Percentiles rank a stretch among this genome's conserved stretches.
phyloP scores from a whole-genome alignment of 1,284 basidiomycete species.

The Stereum hirsutum region DNA sequence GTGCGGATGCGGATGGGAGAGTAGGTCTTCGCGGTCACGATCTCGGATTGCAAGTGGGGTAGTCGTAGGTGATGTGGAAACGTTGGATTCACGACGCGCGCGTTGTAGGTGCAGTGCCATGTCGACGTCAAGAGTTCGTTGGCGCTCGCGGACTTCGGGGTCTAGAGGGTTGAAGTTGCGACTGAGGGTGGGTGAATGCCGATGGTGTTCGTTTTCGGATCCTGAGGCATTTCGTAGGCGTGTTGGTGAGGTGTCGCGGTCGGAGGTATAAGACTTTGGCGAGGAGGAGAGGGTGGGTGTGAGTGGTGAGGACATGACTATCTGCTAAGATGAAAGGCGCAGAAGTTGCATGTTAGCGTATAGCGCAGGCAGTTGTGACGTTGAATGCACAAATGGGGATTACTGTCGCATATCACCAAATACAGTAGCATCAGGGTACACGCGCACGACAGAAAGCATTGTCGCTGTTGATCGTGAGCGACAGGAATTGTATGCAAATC shows the following conservation, averaged over 20 bases:
- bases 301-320: constrained; percentile 7
- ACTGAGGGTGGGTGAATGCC: constrained; percentile 54
- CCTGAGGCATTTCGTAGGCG: constrained; percentile 25
- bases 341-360: not conserved
- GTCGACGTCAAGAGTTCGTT: constrained; percentile 79
- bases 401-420: too few relatives aligned
- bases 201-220: constrained; percentile 34
- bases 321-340: not conserved
- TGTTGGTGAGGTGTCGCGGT: constrained; percentile 6
- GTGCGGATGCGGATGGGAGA: constrained; percentile 12
- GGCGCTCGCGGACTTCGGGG: constrained; percentile 64
- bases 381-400: too few relatives aligned
- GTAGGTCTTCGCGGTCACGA: constrained; percentile 10
- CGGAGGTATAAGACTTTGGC: constrained; percentile 4
- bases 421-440: too few relatives aligned
- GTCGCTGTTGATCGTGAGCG: too few relatives aligned
- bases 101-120: constrained; percentile 77
- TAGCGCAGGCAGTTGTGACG: too few relatives aligned
- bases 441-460: too few relatives aligned
- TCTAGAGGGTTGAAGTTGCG: constrained; percentile 60
- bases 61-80: constrained; percentile 25
- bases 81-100: constrained; percentile 60
- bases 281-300: constrained; percentile 5
- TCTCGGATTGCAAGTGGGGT: constrained; percentile 14
- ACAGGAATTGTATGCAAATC: too few relatives aligned